Base-by-base conservation (phyloP, 2,329 filamentous ascomycete species). In the Exophiala sideris region DNA sequence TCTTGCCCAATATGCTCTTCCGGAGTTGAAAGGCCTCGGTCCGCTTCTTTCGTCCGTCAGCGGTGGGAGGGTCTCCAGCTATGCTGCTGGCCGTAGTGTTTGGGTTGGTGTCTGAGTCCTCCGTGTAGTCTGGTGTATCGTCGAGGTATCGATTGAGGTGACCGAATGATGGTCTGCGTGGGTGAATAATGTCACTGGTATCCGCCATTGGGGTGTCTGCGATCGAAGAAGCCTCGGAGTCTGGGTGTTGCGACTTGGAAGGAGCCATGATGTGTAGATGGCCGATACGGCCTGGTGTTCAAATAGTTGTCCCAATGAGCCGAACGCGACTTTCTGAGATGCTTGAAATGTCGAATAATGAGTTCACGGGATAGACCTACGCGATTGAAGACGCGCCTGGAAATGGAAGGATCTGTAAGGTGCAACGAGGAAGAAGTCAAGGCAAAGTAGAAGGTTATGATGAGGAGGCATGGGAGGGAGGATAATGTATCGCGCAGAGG, bases 1-100 rank as follows among this genome's bases (percentile, higher is more conserved):
- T 96, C 79, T 89, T 95, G 67, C 91, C 91, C 65, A 96, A 87
- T 58, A 96, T 89, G 70, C 86, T 95, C 70, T 95, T 89, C 52
- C 94, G 87, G 67, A 97, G 80, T 71, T 95, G 87, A 62, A 91
- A 90, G 54, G 87, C 91, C 68, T 96, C 91, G 52, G 89, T 87
- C 64, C 92, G 85, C 68, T 86, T 85, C 76, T 88, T 95, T 48
- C 91, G 86, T 29, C 90, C 91, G 75, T 97, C 92, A 45, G 70
- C 62, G 44, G 76, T 74, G 39, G 78, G 68, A 40, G 76, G 73
- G 64, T 96, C 92, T 50, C 91, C 92, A 51, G 81, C 85, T 64
- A 95, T 84, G 71, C 91, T 96, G 75, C 89, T 96, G 50, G 88
- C 89, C 53, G 81, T 83, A 44, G 83, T 85, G 64, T 85, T 85